Base-by-base conservation (phyloP, 805 yeast species). In the Saccharomycopsis microspora region DNA sequence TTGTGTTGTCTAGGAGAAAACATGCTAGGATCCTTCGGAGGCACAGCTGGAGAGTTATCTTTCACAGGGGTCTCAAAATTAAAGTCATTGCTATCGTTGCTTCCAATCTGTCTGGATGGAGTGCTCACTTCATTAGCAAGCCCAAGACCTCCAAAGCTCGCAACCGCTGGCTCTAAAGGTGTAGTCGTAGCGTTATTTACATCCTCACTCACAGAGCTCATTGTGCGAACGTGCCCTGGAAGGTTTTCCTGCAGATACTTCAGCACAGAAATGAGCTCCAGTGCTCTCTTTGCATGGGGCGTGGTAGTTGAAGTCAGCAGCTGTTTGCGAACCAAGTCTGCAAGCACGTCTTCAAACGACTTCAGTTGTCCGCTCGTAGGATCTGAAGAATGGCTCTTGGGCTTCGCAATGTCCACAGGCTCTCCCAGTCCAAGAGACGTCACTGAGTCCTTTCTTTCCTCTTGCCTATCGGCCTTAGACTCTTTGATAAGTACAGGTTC, bases 1-100 rank as follows among this genome's bases (percentile, higher is more conserved):
- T 32, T 32, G 39, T 36, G 41, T 11, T 50, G 29, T 6, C 36
- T 32, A 5, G 53, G 53, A 10, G 53, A 32, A 31, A 50, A 50
- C 9, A 29, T 39, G 11, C 5, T 27, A 5, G 41, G 41, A 42
- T 51, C 54, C 34, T 51, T 51, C 7, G 52, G 53, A 8, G 54
- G 54, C 9, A 51, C 54, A 32, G 50, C 50, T 5, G 54, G 54
- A 3, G 54, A 45, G n/a, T 11, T 29, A 7, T 42, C 44, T 29
- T 11, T 30, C 8, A 29, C 10, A 30, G 44, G 19, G n/a, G 44
- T 28, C 37, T 43, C 32, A 36, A 43, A 36, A 5, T 34, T 41
- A 6, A 39, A 36, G 28, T 35, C 38, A 29, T 38, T 43, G n/a
- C 30, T 36, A 4, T 32, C 41, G 8, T 29, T 43, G 31, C 34